Percentiles rank a stretch among this genome's conserved stretches.
Conservation (phyloP, 1,284 basidiomycete genomes). For the Earliella scabrosa region DNA sequence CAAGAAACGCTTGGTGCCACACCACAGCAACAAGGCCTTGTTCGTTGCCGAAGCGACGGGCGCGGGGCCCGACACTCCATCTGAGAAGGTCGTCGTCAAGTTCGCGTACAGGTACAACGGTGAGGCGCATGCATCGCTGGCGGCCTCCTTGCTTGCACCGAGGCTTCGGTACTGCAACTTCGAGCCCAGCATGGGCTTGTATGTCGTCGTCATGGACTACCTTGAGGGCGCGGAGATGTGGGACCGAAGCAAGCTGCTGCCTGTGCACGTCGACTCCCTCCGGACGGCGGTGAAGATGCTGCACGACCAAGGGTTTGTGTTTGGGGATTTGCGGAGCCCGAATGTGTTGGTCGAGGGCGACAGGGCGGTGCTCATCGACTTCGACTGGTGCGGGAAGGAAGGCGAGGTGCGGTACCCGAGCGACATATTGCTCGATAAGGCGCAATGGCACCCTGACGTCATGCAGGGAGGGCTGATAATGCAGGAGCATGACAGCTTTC, state of each 20-base stretch:
- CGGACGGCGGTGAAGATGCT: constrained; percentile 16
- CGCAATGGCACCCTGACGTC: constrained; percentile 3
- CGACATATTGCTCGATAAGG: constrained; percentile 4
- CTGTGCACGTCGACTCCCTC: constrained; percentile 4
- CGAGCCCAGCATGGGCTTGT: constrained; percentile 14
- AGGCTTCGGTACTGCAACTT: constrained; percentile 11
- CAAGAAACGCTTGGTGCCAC: constrained; percentile 1
- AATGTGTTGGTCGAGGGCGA: constrained; percentile 22
- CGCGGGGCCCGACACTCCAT: not conserved
- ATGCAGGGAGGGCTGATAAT: constrained; percentile 6
- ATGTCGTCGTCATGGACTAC: constrained; percentile 30
- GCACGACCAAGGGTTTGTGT: constrained; percentile 23
- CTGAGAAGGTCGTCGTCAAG: constrained; percentile 20
- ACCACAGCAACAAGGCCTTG: constrained; percentile 1
- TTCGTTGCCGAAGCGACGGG: constrained; percentile 7
- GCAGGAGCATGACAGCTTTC: constrained; percentile 8
- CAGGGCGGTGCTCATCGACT: constrained; percentile 29
- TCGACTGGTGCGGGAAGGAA: constrained; percentile 30
- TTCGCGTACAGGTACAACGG: constrained; percentile 17
- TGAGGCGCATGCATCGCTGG: constrained; percentile 16
- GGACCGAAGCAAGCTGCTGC: not conserved
- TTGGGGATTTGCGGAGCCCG: constrained; percentile 28
- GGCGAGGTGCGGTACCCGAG: constrained; percentile 18
- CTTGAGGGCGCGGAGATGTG: constrained; percentile 3
- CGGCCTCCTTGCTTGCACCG: constrained; percentile 8